Conservation (phyloP, 768 basidiomycete species). For the Russula foetens region DNA sequence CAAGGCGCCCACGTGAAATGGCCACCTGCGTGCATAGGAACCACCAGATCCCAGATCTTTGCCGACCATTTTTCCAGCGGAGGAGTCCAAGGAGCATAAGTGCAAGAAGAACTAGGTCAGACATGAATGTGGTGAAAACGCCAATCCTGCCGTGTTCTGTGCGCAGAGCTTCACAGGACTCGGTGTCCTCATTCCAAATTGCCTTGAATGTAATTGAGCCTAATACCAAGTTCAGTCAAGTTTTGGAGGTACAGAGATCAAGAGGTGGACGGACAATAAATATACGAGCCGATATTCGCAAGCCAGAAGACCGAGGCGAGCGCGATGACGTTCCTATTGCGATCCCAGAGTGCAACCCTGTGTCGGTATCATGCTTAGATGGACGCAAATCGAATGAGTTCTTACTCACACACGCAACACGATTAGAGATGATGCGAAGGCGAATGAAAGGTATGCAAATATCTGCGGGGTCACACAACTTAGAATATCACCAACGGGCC, state of each 20-base stretch:
- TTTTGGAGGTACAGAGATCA: too few relatives aligned
- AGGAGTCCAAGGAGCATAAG: constrained; percentile 11
- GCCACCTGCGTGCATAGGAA: constrained; percentile 5
- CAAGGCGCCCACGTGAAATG: neutral
- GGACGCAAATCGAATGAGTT: too few relatives aligned
- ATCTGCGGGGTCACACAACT: neutral
- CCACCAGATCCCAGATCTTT: neutral
- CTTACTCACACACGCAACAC: constrained; percentile 3
- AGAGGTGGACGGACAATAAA: too few relatives aligned
- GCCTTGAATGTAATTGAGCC: neutral
- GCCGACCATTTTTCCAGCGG: neutral
- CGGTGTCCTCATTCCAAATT: neutral
- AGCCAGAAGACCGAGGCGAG: constrained; percentile 1
- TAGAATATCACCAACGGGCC: neutral
- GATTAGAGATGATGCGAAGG: constrained; percentile 10
- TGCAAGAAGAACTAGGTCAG: constrained; percentile 9
- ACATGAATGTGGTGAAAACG: constrained; percentile 3
- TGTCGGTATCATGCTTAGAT: neutral
- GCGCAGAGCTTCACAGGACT: neutral
- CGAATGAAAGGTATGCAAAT: constrained; percentile 3
- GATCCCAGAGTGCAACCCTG: constrained; percentile 5
- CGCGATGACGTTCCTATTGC: neutral
- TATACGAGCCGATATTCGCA: neutral
- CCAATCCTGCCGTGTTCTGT: neutral
- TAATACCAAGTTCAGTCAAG: too few relatives aligned